Evolutionary conservation across 805 yeast species (phyloP).

Genomic region (Yarrowia sp.): DNA sequence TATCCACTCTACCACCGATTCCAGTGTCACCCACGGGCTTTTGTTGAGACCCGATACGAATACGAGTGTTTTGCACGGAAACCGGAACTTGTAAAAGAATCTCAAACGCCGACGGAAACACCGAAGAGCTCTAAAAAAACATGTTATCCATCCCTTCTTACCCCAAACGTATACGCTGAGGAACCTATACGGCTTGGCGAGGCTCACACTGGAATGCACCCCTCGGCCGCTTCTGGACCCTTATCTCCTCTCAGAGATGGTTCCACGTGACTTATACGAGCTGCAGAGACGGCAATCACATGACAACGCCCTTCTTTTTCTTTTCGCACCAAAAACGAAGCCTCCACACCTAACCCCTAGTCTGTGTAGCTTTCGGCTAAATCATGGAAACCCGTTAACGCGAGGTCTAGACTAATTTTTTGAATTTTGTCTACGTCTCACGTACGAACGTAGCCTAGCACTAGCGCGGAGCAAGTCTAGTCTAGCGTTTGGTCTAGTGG

Average conservation of each 20-base stretch:
- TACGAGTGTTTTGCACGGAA: conserved; percentile 11
- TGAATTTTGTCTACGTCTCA: conserved; percentile 1
- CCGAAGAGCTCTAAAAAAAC: too few relatives aligned
- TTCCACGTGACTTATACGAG: conserved; percentile 12
- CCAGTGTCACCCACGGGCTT: background rate
- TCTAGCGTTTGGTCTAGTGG: conserved; percentile 4
- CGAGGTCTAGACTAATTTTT: conserved; percentile 23
- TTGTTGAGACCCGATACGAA: conserved; percentile 13
- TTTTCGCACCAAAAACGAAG: background rate
- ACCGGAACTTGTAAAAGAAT: background rate
- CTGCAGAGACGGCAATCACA: background rate
- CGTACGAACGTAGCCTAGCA: background rate
- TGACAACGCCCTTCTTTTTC: background rate
- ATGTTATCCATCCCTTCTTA: too few relatives aligned
- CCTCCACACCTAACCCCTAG: conserved; percentile 12
- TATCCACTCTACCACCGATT: background rate
- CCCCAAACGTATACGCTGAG: background rate
- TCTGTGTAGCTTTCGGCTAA: conserved; percentile 24
- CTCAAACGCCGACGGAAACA: too few relatives aligned
- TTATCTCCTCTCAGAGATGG: background rate
- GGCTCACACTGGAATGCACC: background rate
- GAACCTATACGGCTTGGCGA: conserved; percentile 2
- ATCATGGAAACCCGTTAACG: conserved; percentile 24
- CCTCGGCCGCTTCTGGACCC: conserved; percentile 1
- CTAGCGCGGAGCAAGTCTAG: background rate